Conservation (phyloP, 1,284 basidiomycete species). For the Boletus semigastroideus region DNA sequence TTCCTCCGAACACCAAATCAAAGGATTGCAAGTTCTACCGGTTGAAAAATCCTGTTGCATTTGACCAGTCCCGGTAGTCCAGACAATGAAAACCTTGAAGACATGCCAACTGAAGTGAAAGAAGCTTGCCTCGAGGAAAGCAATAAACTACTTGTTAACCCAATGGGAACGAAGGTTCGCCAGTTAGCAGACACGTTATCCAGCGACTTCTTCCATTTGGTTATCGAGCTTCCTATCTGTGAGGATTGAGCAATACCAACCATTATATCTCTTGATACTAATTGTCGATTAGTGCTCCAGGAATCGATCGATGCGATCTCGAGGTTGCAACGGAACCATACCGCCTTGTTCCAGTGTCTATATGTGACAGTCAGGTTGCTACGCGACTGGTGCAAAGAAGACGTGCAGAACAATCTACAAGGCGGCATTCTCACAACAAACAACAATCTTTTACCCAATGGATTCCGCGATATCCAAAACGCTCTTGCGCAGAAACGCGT, state of each 20-base stretch:
- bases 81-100: not conserved
- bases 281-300: not conserved
- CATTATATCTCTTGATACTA: not conserved
- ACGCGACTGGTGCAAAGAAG: too few relatives aligned
- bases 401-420: too few relatives aligned
- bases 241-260: not conserved
- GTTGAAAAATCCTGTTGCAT: not conserved
- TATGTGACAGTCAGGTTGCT: not conserved
- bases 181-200: not conserved
- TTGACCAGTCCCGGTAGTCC: not conserved
- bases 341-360: not conserved
- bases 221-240: not conserved
- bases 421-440: too few relatives aligned
- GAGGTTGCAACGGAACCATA: not conserved
- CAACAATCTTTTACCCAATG: too few relatives aligned
- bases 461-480: too few relatives aligned
- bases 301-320: not conserved
- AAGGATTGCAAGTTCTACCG: not conserved
- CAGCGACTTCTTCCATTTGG: not conserved
- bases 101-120: not conserved
- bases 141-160: not conserved
- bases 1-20: not conserved
- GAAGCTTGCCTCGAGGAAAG: not conserved
- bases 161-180: not conserved
- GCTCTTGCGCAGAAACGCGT: too few relatives aligned